These are phyloP conservation scores for Ophioceras dolichostomum DNA, from an alignment of 2,329 filamentous ascomycete genomes.

Conservation along the genomic window DNA sequence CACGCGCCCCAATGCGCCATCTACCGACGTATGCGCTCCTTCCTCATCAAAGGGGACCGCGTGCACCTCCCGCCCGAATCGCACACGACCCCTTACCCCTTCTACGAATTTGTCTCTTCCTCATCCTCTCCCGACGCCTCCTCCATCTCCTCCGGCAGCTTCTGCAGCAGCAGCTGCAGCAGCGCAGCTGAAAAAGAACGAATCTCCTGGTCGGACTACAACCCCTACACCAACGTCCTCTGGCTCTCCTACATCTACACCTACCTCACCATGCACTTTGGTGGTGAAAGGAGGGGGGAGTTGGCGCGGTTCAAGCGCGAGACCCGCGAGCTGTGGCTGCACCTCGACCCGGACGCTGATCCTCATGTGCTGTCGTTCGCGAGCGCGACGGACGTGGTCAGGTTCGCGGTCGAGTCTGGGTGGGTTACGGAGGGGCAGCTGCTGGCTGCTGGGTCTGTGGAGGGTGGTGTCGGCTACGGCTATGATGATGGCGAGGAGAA, in stretches of 20 bases:
- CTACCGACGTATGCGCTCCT: constrained; percentile 51
- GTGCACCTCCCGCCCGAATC: constrained; percentile 32
- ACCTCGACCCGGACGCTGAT: constrained; percentile 38
- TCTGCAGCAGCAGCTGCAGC: constrained; percentile 18
- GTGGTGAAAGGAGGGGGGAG: constrained; percentile 31
- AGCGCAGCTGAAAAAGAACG: too few relatives aligned
- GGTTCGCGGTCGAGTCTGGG: constrained; percentile 43
- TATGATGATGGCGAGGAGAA: constrained; percentile 10
- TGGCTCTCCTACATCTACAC: constrained; percentile 52
- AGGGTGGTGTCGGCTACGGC: background rate
- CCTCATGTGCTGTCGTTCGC: constrained; percentile 35
- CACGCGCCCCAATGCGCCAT: constrained; percentile 48
- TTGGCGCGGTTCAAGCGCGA: constrained; percentile 30
- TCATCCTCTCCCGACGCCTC: too few relatives aligned
- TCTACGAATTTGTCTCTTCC: too few relatives aligned
- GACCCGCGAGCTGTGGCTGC: constrained; percentile 40
- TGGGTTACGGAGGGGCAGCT: constrained; percentile 44
- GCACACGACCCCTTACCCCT: constrained; percentile 33
- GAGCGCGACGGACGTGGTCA: constrained; percentile 42
- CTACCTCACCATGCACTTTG: constrained; percentile 35
- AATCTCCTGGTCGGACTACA: constrained; percentile 40
- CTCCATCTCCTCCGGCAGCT: background rate
- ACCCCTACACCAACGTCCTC: constrained; percentile 52
- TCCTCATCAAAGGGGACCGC: constrained; percentile 37
- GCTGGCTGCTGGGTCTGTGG: too few relatives aligned